Base-by-base conservation (phyloP, 2,329 filamentous ascomycete genomes). In the Tolypocladium nubicola region DNA sequence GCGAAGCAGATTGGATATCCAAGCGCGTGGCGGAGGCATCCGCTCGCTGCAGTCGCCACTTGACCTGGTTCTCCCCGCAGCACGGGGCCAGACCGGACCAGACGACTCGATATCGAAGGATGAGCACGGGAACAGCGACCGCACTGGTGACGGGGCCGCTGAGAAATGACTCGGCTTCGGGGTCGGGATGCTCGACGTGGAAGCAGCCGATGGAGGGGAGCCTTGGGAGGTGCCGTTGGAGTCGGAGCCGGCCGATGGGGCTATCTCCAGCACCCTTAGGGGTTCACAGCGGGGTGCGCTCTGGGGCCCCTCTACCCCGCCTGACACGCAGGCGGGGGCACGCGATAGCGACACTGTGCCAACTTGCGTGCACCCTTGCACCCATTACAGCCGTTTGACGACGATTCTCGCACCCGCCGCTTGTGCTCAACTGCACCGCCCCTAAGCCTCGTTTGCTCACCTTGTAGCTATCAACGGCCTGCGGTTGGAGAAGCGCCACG, bases 171-270 rank as follows among this genome's bases (percentile, higher is more conserved):
- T 6, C 8, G 38, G 38, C 52, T 13, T 30, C 37, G 35, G 14
- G 35, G 21, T n/a, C 23, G 47, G 47, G 3, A 49, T 10, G 9
- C 41, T 45, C 41, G 11, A 49, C 16, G 23, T 69, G 68, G 68
- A 68, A 61, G 61, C 56, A 56, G 56, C 68, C 67, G 68, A 68
- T 59, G 58, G 57, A 26, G 23, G 23, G 23, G 23, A 26, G 23
- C 23, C 23, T 64, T 63, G 64, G 63, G 62, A 52, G 54, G 54
- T 50, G 57, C 60, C 62, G 61, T 63, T 56, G 58, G 56, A 38
- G 47, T 57, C 68, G 68, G 68, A 70, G 68, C 68, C 67, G 68
- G 68, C 68, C 68, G 68, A 63, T 41, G 54, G 45, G 38, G 26
- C 9, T 19, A n/a, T 38, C 38, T 37, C 6, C 54, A 47, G 50